These are phyloP conservation scores for Populus hybrid DNA, from an alignment of 441 rosid species.

Conservation along the genomic window DNA sequence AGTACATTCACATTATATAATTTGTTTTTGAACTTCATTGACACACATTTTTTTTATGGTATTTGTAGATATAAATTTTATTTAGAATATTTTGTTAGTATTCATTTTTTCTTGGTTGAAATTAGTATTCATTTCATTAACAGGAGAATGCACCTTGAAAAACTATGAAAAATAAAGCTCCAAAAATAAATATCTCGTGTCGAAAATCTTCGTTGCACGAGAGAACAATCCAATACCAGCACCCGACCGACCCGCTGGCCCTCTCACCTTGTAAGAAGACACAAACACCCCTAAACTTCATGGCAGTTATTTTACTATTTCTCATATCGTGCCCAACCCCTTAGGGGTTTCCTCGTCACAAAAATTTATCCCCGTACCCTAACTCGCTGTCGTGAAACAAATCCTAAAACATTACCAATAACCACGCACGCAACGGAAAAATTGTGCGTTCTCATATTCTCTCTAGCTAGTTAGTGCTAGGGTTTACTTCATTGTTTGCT, in stretches of 20 bases:
- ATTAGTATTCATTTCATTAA: no score
- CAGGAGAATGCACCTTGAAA: neutral
- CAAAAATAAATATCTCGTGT: neutral
- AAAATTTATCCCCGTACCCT: neutral
- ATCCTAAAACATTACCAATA: neutral
- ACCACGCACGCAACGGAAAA: neutral
- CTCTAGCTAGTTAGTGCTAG: constrained; percentile 1
- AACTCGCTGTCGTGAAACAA: neutral
- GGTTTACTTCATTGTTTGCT: constrained; percentile 6
- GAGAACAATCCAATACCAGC: neutral
- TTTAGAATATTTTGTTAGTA: no score
- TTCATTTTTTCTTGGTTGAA: no score
- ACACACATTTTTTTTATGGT: no score
- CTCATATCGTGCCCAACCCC: no score
- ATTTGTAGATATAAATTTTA: no score
- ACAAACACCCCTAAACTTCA: neutral
- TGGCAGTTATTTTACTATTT: neutral
- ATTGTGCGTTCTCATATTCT: neutral
- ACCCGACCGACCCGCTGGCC: neutral
- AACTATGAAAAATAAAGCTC: neutral
- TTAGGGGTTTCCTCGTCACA: neutral
- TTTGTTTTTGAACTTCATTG: no score
- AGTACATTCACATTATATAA: no score
- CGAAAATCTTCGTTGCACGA: neutral
- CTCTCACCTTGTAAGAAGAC: neutral